These are phyloP conservation scores for Coemansia sp. DNA, from an alignment of 192 early-diverging fungal genomes.

Conservation along the genomic window DNA sequence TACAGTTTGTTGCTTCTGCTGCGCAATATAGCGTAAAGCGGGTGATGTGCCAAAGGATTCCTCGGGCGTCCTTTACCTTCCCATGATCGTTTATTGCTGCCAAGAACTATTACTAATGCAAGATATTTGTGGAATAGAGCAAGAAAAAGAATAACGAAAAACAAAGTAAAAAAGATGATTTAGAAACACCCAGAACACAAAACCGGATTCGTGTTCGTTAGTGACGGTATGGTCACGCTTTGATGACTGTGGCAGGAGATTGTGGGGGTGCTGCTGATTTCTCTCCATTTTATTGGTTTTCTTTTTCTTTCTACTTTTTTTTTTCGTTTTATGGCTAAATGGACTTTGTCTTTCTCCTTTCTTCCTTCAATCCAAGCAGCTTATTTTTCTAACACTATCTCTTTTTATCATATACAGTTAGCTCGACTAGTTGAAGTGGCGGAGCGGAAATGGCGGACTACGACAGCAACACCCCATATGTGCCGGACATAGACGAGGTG, in stretches of 20 bases:
- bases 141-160: neutral
- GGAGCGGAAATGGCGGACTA: constrained; percentile 13
- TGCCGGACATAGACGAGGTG: constrained; percentile 45
- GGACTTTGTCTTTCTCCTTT: neutral
- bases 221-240: neutral
- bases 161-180: neutral
- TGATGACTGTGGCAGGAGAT: neutral
- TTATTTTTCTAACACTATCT: neutral
- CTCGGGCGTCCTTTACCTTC: too few species aligned
- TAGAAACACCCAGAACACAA: neutral
- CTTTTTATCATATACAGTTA: neutral
- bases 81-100: too few species aligned
- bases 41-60: too few species aligned
- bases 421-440: neutral
- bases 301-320: neutral
- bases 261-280: neutral
- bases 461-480: constrained; percentile 41
- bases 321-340: neutral
- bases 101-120: too few species aligned
- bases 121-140: too few species aligned
- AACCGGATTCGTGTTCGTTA: neutral
- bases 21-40: too few species aligned
- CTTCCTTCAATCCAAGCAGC: neutral
- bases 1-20: too few species aligned
- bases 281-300: neutral